phyloP scores from a whole-genome alignment of 306 rosid genomes.

The Alnus glutinosa region DNA sequence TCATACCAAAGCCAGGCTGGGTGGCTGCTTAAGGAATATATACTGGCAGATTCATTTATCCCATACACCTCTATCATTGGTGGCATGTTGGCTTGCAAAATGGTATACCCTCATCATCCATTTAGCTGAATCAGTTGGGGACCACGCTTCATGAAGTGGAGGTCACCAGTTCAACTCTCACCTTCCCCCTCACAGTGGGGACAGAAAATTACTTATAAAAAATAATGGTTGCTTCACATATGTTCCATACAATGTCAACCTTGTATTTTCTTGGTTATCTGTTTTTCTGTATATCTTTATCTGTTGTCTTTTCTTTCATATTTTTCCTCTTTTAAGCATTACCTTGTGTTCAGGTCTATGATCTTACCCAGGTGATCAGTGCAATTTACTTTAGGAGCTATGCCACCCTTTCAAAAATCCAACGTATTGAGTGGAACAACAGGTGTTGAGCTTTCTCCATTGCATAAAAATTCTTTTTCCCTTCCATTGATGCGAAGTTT shows the following conservation, averaged over 20 bases:
- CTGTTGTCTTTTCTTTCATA: constrained; percentile 13
- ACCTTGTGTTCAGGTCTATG: constrained; percentile 54
- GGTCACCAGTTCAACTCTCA: too few species aligned
- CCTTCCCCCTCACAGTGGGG: too few species aligned
- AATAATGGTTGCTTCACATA: constrained; percentile 1
- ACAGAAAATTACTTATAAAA: too few species aligned
- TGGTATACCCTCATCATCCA: constrained; percentile 50
- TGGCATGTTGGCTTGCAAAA: constrained; percentile 77
- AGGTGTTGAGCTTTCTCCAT: constrained; percentile 49
- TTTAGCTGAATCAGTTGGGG: not conserved
- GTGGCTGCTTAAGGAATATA: constrained; percentile 59
- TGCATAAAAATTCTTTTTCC: constrained; percentile 17
- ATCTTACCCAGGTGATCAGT: constrained; percentile 67
- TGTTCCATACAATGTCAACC: constrained; percentile 4
- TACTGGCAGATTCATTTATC: constrained; percentile 56
- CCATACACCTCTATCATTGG: constrained; percentile 69
- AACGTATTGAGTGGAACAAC: constrained; percentile 85
- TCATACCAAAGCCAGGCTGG: constrained; percentile 76
- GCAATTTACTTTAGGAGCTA: constrained; percentile 78
- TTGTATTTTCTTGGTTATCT: constrained; percentile 7
- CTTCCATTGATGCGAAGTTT: constrained; percentile 14
- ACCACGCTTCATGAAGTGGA: too few species aligned
- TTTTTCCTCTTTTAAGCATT: not conserved
- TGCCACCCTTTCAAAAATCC: constrained; percentile 69
- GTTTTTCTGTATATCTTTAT: constrained; percentile 15